Percentiles rank a stretch among this genome's conserved stretches.
Evolutionary conservation across 2,329 filamentous ascomycete species (phyloP).

Genomic region (Pyricularia pennisetigena): DNA sequence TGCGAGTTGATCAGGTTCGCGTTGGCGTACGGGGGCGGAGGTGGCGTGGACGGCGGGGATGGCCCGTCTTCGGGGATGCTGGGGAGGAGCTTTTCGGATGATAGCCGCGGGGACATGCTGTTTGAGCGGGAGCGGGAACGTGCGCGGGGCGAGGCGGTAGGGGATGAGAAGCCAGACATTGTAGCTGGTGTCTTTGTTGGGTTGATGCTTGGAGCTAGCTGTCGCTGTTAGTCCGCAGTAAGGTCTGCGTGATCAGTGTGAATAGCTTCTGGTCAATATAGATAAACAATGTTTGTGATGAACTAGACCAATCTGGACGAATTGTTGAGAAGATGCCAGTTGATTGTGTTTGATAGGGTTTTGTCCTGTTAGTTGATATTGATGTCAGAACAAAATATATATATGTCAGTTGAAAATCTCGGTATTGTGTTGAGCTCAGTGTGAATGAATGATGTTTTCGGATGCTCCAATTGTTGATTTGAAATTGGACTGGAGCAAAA

Average conservation of each 20-base stretch:
- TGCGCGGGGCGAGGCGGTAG: neutral
- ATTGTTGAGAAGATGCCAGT: neutral
- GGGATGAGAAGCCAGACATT: constrained; percentile 3
- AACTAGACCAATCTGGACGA: neutral
- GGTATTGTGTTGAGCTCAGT: neutral
- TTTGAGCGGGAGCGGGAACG: neutral
- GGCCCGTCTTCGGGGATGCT: neutral
- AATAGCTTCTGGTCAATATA: neutral
- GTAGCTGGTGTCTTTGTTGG: neutral
- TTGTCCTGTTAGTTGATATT: neutral
- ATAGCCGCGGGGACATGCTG: neutral
- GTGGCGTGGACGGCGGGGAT: neutral
- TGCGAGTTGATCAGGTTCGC: constrained; percentile 1
- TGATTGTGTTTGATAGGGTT: neutral
- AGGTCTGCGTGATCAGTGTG: neutral
- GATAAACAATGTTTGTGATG: neutral
- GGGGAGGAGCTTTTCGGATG: neutral
- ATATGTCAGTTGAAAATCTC: no score
- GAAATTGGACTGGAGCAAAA: neutral
- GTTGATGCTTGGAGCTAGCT: neutral
- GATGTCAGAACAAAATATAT: no score
- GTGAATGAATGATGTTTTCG: neutral
- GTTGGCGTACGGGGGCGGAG: neutral
- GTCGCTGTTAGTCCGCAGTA: neutral
- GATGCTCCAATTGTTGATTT: neutral